Conservation (phyloP, 2,329 filamentous ascomycete genomes). For the Cordyceps militaris region DNA sequence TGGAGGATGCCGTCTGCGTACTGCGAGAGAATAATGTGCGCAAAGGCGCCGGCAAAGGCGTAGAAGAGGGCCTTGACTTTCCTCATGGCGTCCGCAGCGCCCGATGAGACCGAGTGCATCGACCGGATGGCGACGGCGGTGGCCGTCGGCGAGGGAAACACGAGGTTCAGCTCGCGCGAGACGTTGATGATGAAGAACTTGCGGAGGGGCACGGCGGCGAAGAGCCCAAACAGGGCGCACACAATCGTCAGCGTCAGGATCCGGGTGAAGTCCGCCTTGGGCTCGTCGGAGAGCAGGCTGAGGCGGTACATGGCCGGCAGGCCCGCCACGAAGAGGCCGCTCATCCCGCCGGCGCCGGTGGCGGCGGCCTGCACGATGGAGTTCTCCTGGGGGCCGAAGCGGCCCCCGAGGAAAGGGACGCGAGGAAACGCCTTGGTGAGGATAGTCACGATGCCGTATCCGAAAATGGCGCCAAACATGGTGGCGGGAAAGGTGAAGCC, state of each 20-base stretch:
- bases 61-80: slow-evolving; percentile 50
- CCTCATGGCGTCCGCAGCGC: slow-evolving; percentile 43
- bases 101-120: slow-evolving; percentile 52
- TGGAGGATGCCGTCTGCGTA: slow-evolving; percentile 54
- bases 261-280: slow-evolving; percentile 47
- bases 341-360: slow-evolving; percentile 51
- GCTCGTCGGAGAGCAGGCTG: slow-evolving; percentile 39
- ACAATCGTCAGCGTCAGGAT: slow-evolving; percentile 55
- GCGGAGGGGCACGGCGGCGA: slow-evolving; percentile 55
- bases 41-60: slow-evolving; percentile 43
- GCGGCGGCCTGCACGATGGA: slow-evolving; percentile 55
- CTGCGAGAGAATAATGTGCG: slow-evolving; percentile 49
- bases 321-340: slow-evolving; percentile 51
- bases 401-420: slow-evolving; percentile 45
- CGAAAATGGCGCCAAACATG: slow-evolving; percentile 50
- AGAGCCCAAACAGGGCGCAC: slow-evolving; percentile 57
- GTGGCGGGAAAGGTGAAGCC: slow-evolving; percentile 43
- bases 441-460: slow-evolving; percentile 50
- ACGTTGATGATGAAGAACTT: slow-evolving; percentile 65
- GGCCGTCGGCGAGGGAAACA: slow-evolving; percentile 54
- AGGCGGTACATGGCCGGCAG: slow-evolving; percentile 55
- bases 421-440: slow-evolving; percentile 41
- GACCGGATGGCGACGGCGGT: slow-evolving; percentile 55
- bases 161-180: slow-evolving; percentile 50
- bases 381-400: slow-evolving; percentile 55